phyloP scores from a whole-genome alignment of 1,139 yeast genomes.

The Protomyces macrosporus region DNA sequence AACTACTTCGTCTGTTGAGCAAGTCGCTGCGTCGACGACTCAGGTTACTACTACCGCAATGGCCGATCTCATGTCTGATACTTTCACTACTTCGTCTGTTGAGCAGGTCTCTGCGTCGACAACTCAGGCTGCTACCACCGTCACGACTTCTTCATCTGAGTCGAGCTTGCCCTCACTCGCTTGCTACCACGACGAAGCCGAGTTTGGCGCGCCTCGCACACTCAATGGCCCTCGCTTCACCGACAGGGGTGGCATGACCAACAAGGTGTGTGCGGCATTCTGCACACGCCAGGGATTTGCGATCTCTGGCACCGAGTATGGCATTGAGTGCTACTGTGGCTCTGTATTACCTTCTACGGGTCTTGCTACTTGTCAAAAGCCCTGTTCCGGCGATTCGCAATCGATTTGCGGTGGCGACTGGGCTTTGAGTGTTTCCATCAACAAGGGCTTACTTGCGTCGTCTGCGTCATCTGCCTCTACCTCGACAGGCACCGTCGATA shows the following conservation, averaged over 20 bases:
- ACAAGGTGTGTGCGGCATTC: slow-evolving; percentile 3
- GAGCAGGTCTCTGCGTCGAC: too few species aligned
- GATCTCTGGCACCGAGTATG: slow-evolving; percentile 17
- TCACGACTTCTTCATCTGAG: too few species aligned
- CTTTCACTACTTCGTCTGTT: too few species aligned
- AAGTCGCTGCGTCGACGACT: too few species aligned
- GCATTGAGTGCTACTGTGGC: slow-evolving; percentile 13
- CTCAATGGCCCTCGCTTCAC: slow-evolving; percentile 4
- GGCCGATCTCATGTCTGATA: too few species aligned
- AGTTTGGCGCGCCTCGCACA: slow-evolving; percentile 2
- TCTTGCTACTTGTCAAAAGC: background rate
- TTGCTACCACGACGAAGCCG: background rate
- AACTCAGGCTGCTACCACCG: too few species aligned
- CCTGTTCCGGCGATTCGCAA: slow-evolving; percentile 4
- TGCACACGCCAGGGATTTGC: slow-evolving; percentile 5
- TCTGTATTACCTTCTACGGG: background rate
- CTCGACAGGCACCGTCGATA: background rate
- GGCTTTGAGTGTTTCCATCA: background rate
- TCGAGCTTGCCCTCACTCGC: too few species aligned
- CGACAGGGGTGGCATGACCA: slow-evolving; percentile 11
- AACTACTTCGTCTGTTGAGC: too few species aligned
- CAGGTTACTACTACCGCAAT: too few species aligned
- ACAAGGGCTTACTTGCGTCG: background rate
- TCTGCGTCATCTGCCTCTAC: slow-evolving; percentile 14
- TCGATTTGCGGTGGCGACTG: slow-evolving; percentile 8